phyloP scores from a whole-genome alignment of 257 asterid genomes.

The Parsonsia alboflavescens region DNA sequence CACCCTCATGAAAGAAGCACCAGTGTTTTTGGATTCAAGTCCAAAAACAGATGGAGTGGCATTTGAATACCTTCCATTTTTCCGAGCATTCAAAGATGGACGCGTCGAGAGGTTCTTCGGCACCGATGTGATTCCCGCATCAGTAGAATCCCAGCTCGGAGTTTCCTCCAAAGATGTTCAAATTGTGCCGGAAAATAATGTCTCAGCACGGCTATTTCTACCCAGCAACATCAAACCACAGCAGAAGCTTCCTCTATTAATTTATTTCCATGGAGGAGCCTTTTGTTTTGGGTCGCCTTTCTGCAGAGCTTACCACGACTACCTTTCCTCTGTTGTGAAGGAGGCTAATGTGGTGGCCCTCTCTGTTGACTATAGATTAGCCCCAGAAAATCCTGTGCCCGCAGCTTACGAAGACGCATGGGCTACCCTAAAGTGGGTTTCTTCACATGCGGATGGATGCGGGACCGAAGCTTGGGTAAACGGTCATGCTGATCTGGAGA shows the following conservation, averaged over 20 bases:
- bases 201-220: constrained; percentile 30
- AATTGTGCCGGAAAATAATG: constrained; percentile 21
- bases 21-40: not conserved
- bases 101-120: constrained; percentile 26
- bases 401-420: constrained; percentile 39
- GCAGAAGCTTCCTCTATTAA: constrained; percentile 31
- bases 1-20: not conserved
- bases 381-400: constrained; percentile 46
- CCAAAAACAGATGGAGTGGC: constrained; percentile 12
- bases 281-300: constrained; percentile 28
- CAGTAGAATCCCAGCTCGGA: constrained; percentile 15
- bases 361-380: constrained; percentile 38
- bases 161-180: constrained; percentile 39
- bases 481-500: constrained; percentile 25
- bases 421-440: constrained; percentile 35
- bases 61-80: constrained; percentile 22
- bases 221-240: constrained; percentile 17
- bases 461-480: constrained; percentile 35
- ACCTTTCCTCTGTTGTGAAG: constrained; percentile 27
- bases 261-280: constrained; percentile 47
- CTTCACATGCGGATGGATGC: constrained; percentile 11
- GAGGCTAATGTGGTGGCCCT: constrained; percentile 27
- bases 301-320: constrained; percentile 24
- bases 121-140: constrained; percentile 28
- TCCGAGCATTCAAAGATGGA: constrained; percentile 36